A percentile compares a stretch with the other conserved stretches of the same genome.
Conservation (phyloP, 345 rosid species). For the Euclidium syriacum region DNA sequence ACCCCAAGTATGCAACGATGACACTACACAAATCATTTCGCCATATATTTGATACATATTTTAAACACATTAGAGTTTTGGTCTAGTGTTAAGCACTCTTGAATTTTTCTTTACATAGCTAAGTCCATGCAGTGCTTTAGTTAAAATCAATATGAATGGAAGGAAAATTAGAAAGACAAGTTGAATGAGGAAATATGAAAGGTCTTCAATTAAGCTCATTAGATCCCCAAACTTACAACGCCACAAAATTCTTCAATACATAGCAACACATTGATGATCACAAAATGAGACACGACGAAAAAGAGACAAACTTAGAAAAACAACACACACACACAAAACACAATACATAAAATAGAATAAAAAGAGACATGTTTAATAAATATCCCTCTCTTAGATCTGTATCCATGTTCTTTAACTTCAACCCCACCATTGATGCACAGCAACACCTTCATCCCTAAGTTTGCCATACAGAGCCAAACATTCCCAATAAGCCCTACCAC, state of each 20-base stretch:
- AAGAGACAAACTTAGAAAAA: background rate
- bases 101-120: too few relatives aligned
- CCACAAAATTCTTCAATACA: constrained; percentile 10
- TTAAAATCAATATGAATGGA: too few relatives aligned
- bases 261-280: constrained; percentile 12
- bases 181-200: background rate
- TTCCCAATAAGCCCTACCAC: constrained; percentile 69
- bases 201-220: constrained; percentile 2
- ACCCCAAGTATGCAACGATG: too few relatives aligned
- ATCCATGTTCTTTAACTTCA: constrained; percentile 27
- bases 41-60: too few relatives aligned
- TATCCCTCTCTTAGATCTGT: constrained; percentile 12
- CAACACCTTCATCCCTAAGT: constrained; percentile 75
- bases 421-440: constrained; percentile 89
- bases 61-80: too few relatives aligned
- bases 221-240: constrained; percentile 9
- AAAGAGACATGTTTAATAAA: background rate
- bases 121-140: too few relatives aligned
- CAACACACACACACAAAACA: background rate
- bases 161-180: background rate
- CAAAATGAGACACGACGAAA: background rate
- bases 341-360: background rate
- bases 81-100: too few relatives aligned
- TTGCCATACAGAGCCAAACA: constrained; percentile 77
- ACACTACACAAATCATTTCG: too few relatives aligned